A percentile compares a stretch with the other conserved stretches of the same genome.
Evolutionary conservation across 805 yeast species (phyloP).

Genomic region (Barnettozyma vustinii): DNA sequence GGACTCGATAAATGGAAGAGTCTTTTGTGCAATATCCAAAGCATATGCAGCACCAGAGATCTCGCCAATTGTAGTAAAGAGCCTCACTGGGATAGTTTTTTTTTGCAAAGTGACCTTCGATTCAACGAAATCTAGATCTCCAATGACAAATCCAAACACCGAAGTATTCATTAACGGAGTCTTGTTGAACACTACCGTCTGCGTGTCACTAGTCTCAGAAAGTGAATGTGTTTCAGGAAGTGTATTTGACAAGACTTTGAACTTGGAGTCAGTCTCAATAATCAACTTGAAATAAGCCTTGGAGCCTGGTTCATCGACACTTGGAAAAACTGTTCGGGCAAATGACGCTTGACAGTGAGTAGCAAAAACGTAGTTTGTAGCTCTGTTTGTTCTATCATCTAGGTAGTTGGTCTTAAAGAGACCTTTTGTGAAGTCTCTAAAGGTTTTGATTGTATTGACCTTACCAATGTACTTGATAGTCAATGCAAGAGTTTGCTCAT

Average conservation of each 20-base stretch:
- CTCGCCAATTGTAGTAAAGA: constrained; percentile 53
- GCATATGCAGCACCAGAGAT: constrained; percentile 43
- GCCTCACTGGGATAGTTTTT: constrained; percentile 39
- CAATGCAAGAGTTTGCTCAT: constrained; percentile 7
- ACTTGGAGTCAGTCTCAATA: constrained; percentile 38
- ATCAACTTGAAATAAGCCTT: constrained; percentile 48
- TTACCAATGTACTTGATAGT: constrained; percentile 17
- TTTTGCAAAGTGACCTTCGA: constrained; percentile 26
- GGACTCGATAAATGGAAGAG: constrained; percentile 43
- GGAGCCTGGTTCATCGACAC: constrained; percentile 57
- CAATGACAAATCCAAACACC: constrained; percentile 61
- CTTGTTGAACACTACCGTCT: constrained; percentile 38
- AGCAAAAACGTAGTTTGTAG: constrained; percentile 50
- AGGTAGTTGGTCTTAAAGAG: constrained; percentile 62
- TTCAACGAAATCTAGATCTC: constrained; percentile 56
- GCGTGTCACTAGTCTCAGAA: constrained; percentile 21
- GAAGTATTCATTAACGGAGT: constrained; percentile 61
- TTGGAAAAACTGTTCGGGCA: constrained; percentile 61
- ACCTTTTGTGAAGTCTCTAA: constrained; percentile 55
- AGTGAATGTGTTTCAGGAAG: constrained; percentile 27
- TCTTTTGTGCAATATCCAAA: constrained; percentile 39
- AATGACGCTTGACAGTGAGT: constrained; percentile 71
- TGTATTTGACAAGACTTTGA: constrained; percentile 49
- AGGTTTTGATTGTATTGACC: constrained; percentile 29
- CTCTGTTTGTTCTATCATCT: constrained; percentile 41